A percentile compares a stretch with the other conserved stretches of the same genome.
These are phyloP conservation scores for Lumnitzera littorea DNA, from an alignment of 345 rosid species.

Conservation along the genomic window DNA sequence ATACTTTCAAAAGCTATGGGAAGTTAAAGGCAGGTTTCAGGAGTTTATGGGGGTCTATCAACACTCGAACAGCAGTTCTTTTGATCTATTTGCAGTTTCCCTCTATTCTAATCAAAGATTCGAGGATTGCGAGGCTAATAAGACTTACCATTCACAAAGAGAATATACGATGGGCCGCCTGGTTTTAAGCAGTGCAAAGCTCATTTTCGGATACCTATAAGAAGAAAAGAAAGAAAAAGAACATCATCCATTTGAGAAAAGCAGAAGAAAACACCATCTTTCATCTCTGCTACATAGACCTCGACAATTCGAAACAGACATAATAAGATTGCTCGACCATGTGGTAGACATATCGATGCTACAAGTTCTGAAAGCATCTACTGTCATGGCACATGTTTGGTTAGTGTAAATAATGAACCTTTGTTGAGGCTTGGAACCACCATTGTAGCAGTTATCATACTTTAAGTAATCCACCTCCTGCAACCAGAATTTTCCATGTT, in stretches of 20 bases:
- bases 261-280: background rate
- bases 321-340: no score
- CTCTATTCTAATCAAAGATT: no score
- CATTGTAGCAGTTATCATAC: constrained; percentile 43
- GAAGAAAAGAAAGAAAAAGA: background rate
- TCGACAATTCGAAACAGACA: no score
- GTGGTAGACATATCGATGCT: no score
- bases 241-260: background rate
- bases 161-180: constrained; percentile 37
- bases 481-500: constrained; percentile 1
- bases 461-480: constrained; percentile 43
- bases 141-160: constrained; percentile 44
- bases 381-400: no score
- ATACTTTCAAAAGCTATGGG: no score
- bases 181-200: constrained; percentile 32
- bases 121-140: constrained; percentile 10
- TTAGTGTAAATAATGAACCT: constrained; percentile 16
- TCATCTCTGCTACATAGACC: no score
- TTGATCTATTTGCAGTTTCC: no score
- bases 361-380: no score
- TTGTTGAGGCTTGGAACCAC: constrained; percentile 22
- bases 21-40: no score
- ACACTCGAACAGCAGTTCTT: no score
- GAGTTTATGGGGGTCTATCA: no score
- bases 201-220: constrained; percentile 39